Conservation (phyloP, 768 basidiomycete species). For the Suillus plorans region DNA sequence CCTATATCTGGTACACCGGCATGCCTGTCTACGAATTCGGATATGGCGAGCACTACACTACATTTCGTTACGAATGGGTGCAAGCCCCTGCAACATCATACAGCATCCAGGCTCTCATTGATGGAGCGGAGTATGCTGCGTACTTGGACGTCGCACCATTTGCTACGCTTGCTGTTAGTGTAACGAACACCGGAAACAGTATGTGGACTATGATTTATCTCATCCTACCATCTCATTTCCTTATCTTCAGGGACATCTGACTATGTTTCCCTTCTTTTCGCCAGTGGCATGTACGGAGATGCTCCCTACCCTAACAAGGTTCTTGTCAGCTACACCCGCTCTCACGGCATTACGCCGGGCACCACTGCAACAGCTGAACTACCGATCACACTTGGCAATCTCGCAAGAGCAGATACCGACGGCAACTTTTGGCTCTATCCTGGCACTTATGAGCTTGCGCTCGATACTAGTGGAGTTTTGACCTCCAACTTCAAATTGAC, state of each 20-base stretch:
- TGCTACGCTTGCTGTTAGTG: conserved; percentile 47
- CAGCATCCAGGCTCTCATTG: conserved; percentile 41
- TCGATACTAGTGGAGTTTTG: conserved; percentile 42
- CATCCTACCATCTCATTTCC: background rate
- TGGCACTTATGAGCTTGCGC: conserved; percentile 40
- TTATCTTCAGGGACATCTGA: conserved; percentile 41
- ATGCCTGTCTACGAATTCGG: conserved; percentile 55
- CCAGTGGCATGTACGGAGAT: conserved; percentile 47
- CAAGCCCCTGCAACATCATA: conserved; percentile 35
- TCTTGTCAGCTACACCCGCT: conserved; percentile 49
- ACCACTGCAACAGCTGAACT: conserved; percentile 33
- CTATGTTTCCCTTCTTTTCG: conserved; percentile 54
- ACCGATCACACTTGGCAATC: conserved; percentile 45
- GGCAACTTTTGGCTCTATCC: conserved; percentile 47
- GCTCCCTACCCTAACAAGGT: conserved; percentile 52
- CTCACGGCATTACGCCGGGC: conserved; percentile 33
- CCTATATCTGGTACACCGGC: conserved; percentile 58
- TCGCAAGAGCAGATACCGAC: conserved; percentile 46
- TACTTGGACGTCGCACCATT: conserved; percentile 45
- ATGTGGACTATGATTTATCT: background rate
- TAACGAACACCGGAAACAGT: conserved; percentile 47
- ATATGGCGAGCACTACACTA: conserved; percentile 54
- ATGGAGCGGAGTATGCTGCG: conserved; percentile 17
- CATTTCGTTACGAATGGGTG: conserved; percentile 43
- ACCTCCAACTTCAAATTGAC: conserved; percentile 43